Percentiles rank a stretch among this genome's conserved stretches.
Conservation (phyloP, 306 rosid genomes). For the Boehmeria nivea region DNA sequence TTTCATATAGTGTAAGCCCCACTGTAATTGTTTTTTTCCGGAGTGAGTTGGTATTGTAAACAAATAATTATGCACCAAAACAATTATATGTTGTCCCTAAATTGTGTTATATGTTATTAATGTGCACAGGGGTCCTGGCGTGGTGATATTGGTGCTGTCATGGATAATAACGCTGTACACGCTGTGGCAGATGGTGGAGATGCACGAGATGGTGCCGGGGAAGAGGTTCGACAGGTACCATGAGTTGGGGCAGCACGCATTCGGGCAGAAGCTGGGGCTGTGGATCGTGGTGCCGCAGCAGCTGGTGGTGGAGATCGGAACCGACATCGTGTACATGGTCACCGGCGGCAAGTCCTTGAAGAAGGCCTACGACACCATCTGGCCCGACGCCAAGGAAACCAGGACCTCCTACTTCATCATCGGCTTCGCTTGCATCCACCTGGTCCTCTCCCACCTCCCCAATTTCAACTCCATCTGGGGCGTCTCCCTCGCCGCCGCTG, state of each 20-base stretch:
- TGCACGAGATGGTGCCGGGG: slow-evolving; percentile 93
- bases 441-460: slow-evolving; percentile 60
- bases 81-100: no score
- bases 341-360: slow-evolving; percentile 62
- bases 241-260: slow-evolving; percentile 77
- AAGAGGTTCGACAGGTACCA: slow-evolving; percentile 78
- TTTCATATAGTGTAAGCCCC: no score
- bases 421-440: slow-evolving; percentile 54
- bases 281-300: slow-evolving; percentile 77
- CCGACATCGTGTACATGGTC: slow-evolving; percentile 65
- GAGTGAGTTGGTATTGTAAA: no score
- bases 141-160: slow-evolving; percentile 36
- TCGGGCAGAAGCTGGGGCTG: slow-evolving; percentile 70
- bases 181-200: slow-evolving; percentile 87
- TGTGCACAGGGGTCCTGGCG: slow-evolving; percentile 79
- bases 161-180: slow-evolving; percentile 78
- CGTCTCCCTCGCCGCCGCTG: slow-evolving; percentile 63
- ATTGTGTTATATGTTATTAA: no score
- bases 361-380: slow-evolving; percentile 48
- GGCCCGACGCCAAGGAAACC: slow-evolving; percentile 22
- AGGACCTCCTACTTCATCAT: slow-evolving; percentile 46
- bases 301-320: slow-evolving; percentile 59
- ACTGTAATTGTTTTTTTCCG: no score
- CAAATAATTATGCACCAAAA: no score
- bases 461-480: slow-evolving; percentile 66